Evolutionary conservation across 208 protist species (phyloP), one percentile per base, ranked within the genome.

Genomic region (Trypanosoma boissoni): DNA sequence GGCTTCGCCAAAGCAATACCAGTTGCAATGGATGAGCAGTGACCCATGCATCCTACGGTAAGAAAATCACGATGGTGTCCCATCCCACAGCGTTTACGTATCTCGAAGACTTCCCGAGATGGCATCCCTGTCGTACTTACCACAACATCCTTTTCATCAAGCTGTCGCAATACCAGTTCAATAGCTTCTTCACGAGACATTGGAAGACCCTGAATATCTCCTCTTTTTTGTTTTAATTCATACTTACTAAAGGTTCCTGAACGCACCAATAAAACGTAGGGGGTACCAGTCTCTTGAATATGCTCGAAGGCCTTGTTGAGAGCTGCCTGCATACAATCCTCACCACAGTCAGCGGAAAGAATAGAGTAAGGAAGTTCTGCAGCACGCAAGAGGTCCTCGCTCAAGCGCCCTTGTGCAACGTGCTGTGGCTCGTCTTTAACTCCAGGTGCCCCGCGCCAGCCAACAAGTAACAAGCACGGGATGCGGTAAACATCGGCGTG

Each of bases 391-490:
- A 86, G 56, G 34, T 73, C 53, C 41, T 83, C 73, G 26, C 68
- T 88, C 31, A 81, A 68, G 9, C 71, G 56, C 9, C 85, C 87
- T 58, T 91, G 83, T 21, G 80, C 78, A 23, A 72, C 57, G 57
- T 92, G 84, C 59, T 92, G 88, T 4, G 78, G 78, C 64, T 78
- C 86, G 37, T 85, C 79, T 50, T 79, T 76, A 55, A 71, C 74
- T 42, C 18, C 26, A 16, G 75, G 83, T 50, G 80, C 76, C 9
- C 80, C 88, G 31, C 88, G 67, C 74, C 86, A 94, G 41, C 86
- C 88, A 39, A 97, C 57, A 2, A 97, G 34, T 66, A 97, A 58
- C 10, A 95, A 61, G 39, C 89, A 78, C 5, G 91, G 88, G 43
- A 96, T 78, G 14, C 66, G 56, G 58, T 90, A 91, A 8, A 88